A percentile compares a stretch with the other conserved stretches of the same genome.
These are phyloP conservation scores for Geosmithia flava DNA, from an alignment of 2,329 filamentous ascomycete species.

Conservation along the genomic window DNA sequence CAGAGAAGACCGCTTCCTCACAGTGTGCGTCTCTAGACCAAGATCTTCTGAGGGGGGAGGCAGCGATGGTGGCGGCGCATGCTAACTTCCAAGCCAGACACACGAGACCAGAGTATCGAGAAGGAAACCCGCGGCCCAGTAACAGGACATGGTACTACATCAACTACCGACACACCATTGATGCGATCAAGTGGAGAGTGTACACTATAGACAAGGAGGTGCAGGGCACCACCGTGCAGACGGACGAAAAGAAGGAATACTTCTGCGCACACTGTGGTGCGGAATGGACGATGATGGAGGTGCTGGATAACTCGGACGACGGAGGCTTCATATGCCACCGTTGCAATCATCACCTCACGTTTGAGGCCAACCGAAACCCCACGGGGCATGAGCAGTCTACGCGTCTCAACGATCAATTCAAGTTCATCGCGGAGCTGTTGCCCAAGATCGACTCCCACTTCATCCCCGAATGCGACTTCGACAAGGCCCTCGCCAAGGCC, in stretches of 20 bases:
- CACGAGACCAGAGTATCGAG: slow-evolving; percentile 57
- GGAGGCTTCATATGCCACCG: slow-evolving; percentile 73
- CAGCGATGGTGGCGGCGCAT: background rate
- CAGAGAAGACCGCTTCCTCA: slow-evolving; percentile 74
- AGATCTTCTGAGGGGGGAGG: background rate
- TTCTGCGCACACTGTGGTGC: slow-evolving; percentile 70
- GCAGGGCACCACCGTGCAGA: slow-evolving; percentile 69
- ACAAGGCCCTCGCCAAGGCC: slow-evolving; percentile 50
- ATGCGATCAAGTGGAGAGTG: slow-evolving; percentile 91
- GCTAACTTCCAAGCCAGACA: slow-evolving; percentile 26
- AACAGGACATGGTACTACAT: slow-evolving; percentile 95
- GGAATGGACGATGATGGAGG: slow-evolving; percentile 84
- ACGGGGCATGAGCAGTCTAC: slow-evolving; percentile 63
- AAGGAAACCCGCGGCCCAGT: slow-evolving; percentile 69
- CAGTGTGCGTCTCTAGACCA: slow-evolving; percentile 44
- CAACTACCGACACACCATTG: slow-evolving; percentile 86
- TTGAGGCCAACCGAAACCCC: slow-evolving; percentile 53
- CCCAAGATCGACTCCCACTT: slow-evolving; percentile 64
- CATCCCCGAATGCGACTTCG: slow-evolving; percentile 64
- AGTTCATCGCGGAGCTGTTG: slow-evolving; percentile 64
- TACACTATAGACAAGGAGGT: slow-evolving; percentile 82
- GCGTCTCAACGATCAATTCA: slow-evolving; percentile 66
- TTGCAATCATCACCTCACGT: slow-evolving; percentile 54
- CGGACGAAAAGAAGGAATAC: slow-evolving; percentile 83
- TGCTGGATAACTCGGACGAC: slow-evolving; percentile 61